These are phyloP conservation scores for Mrakia blollopis DNA, from an alignment of 768 basidiomycete genomes.

Conservation along the genomic window DNA sequence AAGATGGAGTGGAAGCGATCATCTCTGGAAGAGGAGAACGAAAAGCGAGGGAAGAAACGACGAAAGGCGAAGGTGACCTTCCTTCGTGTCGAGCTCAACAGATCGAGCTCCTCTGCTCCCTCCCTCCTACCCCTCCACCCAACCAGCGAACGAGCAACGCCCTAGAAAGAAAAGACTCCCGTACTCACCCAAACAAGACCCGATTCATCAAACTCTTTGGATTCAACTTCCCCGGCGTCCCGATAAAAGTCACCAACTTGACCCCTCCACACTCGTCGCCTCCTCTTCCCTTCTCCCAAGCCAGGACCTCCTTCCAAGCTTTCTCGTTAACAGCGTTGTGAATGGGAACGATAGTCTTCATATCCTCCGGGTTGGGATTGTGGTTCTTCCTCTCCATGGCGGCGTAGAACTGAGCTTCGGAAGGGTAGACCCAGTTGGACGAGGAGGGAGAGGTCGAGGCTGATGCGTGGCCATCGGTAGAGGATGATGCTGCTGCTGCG, in stretches of 20 bases:
- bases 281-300: slow-evolving; percentile 77
- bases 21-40: background rate
- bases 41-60: background rate
- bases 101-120: background rate
- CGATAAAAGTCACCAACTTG: slow-evolving; percentile 60
- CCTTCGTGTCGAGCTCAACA: background rate
- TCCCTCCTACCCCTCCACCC: background rate
- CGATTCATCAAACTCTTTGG: slow-evolving; percentile 70
- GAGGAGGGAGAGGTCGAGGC: slow-evolving; percentile 48
- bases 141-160: background rate
- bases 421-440: slow-evolving; percentile 92
- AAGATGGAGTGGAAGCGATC: too few relatives aligned
- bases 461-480: slow-evolving; percentile 36
- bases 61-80: background rate
- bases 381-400: slow-evolving; percentile 95
- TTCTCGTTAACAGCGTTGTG: slow-evolving; percentile 98
- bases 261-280: slow-evolving; percentile 60
- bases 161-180: too few relatives aligned
- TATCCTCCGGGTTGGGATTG: slow-evolving; percentile 77
- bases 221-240: slow-evolving; percentile 70
- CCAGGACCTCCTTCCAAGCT: slow-evolving; percentile 74
- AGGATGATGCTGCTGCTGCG: slow-evolving; percentile 1
- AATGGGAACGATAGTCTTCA: slow-evolving; percentile 93
- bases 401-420: slow-evolving; percentile 96
- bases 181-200: slow-evolving; percentile 75